A percentile compares a stretch with the other conserved stretches of the same genome.
Evolutionary conservation across 495 filamentous ascomycete species (phyloP).

Genomic region (Annulohypoxylon bovei): DNA sequence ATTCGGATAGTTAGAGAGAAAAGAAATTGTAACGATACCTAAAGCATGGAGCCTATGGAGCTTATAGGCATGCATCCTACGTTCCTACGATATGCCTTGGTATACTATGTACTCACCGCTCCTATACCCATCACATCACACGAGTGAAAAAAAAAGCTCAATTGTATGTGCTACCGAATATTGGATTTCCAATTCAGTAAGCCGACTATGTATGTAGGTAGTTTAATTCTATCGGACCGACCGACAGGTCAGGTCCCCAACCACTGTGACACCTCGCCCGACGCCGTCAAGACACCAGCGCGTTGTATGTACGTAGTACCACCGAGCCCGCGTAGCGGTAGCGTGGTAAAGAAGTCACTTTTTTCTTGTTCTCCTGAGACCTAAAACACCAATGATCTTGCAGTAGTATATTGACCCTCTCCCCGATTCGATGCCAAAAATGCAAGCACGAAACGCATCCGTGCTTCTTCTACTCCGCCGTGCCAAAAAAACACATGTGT

Average conservation of each 20-base stretch:
- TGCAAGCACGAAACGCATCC: conserved; percentile 7
- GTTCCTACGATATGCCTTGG: conserved; percentile 11
- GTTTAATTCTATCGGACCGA: conserved; percentile 22
- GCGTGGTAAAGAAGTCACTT: background rate
- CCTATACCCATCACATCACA: background rate
- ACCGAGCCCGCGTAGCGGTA: conserved; percentile 3
- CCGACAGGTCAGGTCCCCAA: conserved; percentile 6
- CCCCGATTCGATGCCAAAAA: conserved; percentile 23
- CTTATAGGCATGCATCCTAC: conserved; percentile 9
- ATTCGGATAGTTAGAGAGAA: too few relatives aligned
- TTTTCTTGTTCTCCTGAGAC: background rate
- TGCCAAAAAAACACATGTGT: conserved; percentile 5
- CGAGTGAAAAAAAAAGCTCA: background rate
- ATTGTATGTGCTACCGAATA: conserved; percentile 29
- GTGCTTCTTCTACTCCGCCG: conserved; percentile 8
- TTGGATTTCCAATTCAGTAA: conserved; percentile 32
- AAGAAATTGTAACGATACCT: background rate
- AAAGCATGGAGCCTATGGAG: background rate
- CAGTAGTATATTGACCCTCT: background rate
- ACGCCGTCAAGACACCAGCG: background rate
- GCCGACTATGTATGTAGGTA: conserved; percentile 5
- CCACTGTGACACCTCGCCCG: conserved; percentile 1
- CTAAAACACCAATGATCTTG: conserved; percentile 9
- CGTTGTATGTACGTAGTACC: conserved; percentile 1
- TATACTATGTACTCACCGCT: conserved; percentile 15